These are phyloP conservation scores for Pseudocercospora vitis DNA, from an alignment of 2,329 filamentous ascomycete species.

Conservation along the genomic window DNA sequence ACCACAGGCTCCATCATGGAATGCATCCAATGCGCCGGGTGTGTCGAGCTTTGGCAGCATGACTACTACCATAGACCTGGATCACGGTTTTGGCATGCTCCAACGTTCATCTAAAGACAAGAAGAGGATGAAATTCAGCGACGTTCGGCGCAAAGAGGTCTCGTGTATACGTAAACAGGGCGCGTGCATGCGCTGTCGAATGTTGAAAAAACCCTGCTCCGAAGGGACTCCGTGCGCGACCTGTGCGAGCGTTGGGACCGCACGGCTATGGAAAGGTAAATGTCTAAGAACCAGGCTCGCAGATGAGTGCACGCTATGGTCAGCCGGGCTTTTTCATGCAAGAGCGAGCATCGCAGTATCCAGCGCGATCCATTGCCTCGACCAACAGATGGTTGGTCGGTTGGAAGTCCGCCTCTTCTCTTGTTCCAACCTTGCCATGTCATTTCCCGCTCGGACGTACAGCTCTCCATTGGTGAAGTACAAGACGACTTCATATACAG, in stretches of 20 bases:
- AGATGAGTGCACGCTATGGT: constrained; percentile 60
- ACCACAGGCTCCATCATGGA: background rate
- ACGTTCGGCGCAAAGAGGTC: constrained; percentile 58
- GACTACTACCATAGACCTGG: background rate
- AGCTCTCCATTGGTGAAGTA: background rate
- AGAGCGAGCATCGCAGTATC: constrained; percentile 54
- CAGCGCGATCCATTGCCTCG: constrained; percentile 50
- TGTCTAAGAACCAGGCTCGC: constrained; percentile 60
- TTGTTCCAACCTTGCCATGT: constrained; percentile 37
- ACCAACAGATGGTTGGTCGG: constrained; percentile 51
- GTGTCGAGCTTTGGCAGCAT: background rate
- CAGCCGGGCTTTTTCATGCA: constrained; percentile 53
- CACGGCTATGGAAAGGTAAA: constrained; percentile 60
- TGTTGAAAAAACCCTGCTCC: constrained; percentile 65
- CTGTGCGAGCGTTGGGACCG: constrained; percentile 60
- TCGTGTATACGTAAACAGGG: constrained; percentile 60
- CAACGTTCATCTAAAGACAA: constrained; percentile 17
- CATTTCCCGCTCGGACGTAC: constrained; percentile 30
- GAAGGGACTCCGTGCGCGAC: constrained; percentile 60
- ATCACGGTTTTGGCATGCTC: constrained; percentile 21
- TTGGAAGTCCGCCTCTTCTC: constrained; percentile 56
- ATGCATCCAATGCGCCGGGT: background rate
- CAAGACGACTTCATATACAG: background rate
- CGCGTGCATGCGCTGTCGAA: constrained; percentile 62
- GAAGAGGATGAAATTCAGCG: constrained; percentile 57